A percentile compares a stretch with the other conserved stretches of the same genome.
Conservation (phyloP, 1,284 basidiomycete genomes). For the Ganoderma lingzhi region DNA sequence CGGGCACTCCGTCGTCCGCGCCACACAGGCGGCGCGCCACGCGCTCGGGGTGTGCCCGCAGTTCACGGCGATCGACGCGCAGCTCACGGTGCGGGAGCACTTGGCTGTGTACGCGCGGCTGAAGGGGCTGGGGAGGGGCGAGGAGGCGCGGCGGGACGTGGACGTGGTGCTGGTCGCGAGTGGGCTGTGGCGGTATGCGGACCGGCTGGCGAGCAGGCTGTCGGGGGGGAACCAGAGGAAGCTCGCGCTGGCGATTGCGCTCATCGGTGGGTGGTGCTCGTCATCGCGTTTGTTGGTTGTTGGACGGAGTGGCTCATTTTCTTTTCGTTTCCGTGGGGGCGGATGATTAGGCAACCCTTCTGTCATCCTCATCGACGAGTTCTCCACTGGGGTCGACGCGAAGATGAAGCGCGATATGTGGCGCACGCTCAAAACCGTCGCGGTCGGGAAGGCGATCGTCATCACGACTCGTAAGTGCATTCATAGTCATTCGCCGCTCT, state of each 20-base stretch:
- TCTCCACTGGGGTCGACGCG: slow-evolving; percentile 84
- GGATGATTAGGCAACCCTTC: slow-evolving; percentile 67
- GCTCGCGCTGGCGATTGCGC: slow-evolving; percentile 77
- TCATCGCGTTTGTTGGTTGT: not conserved
- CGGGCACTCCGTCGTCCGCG: slow-evolving; percentile 64
- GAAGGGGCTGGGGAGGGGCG: slow-evolving; percentile 66
- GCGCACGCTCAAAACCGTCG: slow-evolving; percentile 71
- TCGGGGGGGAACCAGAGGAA: slow-evolving; percentile 87
- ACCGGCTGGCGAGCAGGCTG: slow-evolving; percentile 75
- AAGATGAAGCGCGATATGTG: slow-evolving; percentile 88
- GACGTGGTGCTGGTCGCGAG: slow-evolving; percentile 65
- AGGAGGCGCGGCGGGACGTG: slow-evolving; percentile 62
- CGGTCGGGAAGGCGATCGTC: slow-evolving; percentile 70
- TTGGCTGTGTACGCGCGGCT: slow-evolving; percentile 71
- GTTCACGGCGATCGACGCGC: slow-evolving; percentile 82
- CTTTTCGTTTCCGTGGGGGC: too few relatives aligned
- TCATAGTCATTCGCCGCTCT: too few relatives aligned
- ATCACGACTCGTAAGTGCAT: slow-evolving; percentile 69
- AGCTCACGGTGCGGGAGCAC: slow-evolving; percentile 82
- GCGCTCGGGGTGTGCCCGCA: slow-evolving; percentile 84
- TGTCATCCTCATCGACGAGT: slow-evolving; percentile 85
- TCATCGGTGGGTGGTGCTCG: slow-evolving; percentile 63
- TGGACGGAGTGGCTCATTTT: not conserved
- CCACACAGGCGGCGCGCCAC: slow-evolving; percentile 68
- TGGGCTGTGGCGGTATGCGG: slow-evolving; percentile 66